These are phyloP conservation scores for Collybiopsis luxurians DNA, from an alignment of 768 basidiomycete genomes.

Conservation along the genomic window DNA sequence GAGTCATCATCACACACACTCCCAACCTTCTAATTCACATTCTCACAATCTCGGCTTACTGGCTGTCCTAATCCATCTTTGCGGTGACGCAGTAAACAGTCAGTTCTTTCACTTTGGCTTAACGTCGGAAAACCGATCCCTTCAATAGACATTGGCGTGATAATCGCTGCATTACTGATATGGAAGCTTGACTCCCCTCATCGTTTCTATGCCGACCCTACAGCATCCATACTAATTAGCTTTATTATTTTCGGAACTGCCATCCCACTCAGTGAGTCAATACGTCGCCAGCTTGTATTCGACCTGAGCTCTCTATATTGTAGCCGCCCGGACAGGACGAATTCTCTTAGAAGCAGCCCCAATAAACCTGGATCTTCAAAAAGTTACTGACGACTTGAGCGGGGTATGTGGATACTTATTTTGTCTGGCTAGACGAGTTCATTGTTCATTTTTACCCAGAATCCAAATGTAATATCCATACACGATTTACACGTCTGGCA, in stretches of 20 bases:
- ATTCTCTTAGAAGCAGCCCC: constrained; percentile 54
- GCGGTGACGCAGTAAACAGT: constrained; percentile 56
- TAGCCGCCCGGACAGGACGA: constrained; percentile 45
- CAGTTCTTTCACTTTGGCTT: constrained; percentile 11
- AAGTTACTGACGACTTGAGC: constrained; percentile 46
- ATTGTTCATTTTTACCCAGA: constrained; percentile 25
- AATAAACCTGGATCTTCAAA: constrained; percentile 44
- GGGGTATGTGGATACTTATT: constrained; percentile 26
- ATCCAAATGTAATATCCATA: constrained; percentile 43
- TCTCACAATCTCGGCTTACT: constrained; percentile 39
- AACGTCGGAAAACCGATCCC: not conserved
- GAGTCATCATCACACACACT: constrained; percentile 44
- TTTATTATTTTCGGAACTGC: constrained; percentile 52
- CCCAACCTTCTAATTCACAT: constrained; percentile 27
- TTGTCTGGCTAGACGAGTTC: not conserved
- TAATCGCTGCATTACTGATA: constrained; percentile 46
- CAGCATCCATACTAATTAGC: constrained; percentile 47
- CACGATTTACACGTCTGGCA: constrained; percentile 58
- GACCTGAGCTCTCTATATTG: not conserved
- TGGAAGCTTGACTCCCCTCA: constrained; percentile 43
- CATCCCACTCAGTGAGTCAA: constrained; percentile 45
- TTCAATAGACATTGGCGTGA: constrained; percentile 60
- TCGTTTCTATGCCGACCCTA: constrained; percentile 54
- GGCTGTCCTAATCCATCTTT: constrained; percentile 49
- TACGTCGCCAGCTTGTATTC: not conserved